Evolutionary conservation across 495 filamentous ascomycete species (phyloP).

Genomic region (Penicillium manginii): DNA sequence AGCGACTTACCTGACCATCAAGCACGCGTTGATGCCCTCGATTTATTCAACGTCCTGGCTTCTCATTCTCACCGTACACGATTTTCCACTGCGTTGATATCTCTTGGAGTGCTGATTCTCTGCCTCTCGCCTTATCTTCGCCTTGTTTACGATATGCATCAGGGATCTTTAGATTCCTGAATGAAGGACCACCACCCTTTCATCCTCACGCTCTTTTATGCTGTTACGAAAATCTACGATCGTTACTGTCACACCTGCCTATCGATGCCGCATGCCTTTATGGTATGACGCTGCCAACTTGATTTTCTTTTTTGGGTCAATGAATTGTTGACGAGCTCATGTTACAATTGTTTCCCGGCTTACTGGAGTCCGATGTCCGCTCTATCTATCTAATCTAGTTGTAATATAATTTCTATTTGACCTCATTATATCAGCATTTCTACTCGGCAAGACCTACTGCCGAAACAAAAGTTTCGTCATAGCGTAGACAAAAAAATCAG

Average conservation of each 20-base stretch:
- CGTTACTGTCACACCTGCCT: constrained; percentile 22
- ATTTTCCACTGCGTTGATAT: constrained; percentile 22
- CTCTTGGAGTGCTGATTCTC: constrained; percentile 13
- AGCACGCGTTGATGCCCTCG: background rate
- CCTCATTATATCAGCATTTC: background rate
- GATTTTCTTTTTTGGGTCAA: constrained; percentile 3
- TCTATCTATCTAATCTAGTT: constrained; percentile 17
- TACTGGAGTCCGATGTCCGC: constrained; percentile 13
- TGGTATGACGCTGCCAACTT: background rate
- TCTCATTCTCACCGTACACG: constrained; percentile 7
- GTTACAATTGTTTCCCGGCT: constrained; percentile 15
- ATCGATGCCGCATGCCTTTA: background rate
- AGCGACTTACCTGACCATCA: constrained; percentile 1
- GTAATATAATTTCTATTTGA: constrained; percentile 33
- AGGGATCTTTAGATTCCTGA: too few species aligned
- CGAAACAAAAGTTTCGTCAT: background rate
- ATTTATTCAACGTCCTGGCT: constrained; percentile 10
- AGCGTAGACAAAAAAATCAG: background rate
- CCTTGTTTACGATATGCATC: background rate
- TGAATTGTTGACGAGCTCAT: constrained; percentile 23
- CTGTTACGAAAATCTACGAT: constrained; percentile 33
- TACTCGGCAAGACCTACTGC: background rate
- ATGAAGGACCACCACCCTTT: background rate
- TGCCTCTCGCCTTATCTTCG: constrained; percentile 14
- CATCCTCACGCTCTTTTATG: constrained; percentile 18